These are phyloP conservation scores for Amanita exitialis DNA, from an alignment of 768 basidiomycete species.

Conservation along the genomic window DNA sequence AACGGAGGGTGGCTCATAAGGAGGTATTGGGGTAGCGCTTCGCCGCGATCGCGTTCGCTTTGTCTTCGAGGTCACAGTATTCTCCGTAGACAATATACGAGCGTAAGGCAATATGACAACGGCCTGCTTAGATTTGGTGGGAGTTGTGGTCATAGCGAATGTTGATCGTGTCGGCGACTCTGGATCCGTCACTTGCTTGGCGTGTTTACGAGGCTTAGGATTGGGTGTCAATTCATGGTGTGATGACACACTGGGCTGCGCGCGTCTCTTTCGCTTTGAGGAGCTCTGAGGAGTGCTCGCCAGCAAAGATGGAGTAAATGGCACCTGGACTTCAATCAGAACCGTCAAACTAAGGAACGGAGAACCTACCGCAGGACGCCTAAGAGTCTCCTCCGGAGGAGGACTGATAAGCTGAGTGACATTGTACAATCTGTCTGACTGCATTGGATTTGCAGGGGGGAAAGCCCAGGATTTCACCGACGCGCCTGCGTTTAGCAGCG, in stretches of 20 bases:
- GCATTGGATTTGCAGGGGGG: slow-evolving; percentile 10
- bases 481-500: not conserved
- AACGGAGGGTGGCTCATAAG: slow-evolving; percentile 57
- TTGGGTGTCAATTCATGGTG: slow-evolving; percentile 41
- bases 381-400: slow-evolving; percentile 48
- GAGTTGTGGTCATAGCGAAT: slow-evolving; percentile 7
- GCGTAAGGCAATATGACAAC: slow-evolving; percentile 30
- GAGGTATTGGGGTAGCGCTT: slow-evolving; percentile 45
- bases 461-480: not conserved
- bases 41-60: slow-evolving; percentile 21
- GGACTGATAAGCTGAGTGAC: slow-evolving; percentile 40
- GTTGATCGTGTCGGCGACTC: slow-evolving; percentile 17
- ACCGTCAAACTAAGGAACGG: slow-evolving; percentile 6
- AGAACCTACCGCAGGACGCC: slow-evolving; percentile 16
- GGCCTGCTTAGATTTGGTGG: slow-evolving; percentile 16
- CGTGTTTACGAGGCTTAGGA: slow-evolving; percentile 49
- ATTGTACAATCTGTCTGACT: slow-evolving; percentile 13
- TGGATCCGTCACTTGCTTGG: slow-evolving; percentile 12
- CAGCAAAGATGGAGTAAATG: slow-evolving; percentile 16
- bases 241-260: slow-evolving; percentile 10
- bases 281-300: slow-evolving; percentile 9
- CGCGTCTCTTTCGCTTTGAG: slow-evolving; percentile 8
- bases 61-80: slow-evolving; percentile 24
- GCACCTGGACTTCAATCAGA: slow-evolving; percentile 9
- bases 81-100: slow-evolving; percentile 41